Conservation (phyloP, 208 protist genomes). For the Lotmaria passim region DNA sequence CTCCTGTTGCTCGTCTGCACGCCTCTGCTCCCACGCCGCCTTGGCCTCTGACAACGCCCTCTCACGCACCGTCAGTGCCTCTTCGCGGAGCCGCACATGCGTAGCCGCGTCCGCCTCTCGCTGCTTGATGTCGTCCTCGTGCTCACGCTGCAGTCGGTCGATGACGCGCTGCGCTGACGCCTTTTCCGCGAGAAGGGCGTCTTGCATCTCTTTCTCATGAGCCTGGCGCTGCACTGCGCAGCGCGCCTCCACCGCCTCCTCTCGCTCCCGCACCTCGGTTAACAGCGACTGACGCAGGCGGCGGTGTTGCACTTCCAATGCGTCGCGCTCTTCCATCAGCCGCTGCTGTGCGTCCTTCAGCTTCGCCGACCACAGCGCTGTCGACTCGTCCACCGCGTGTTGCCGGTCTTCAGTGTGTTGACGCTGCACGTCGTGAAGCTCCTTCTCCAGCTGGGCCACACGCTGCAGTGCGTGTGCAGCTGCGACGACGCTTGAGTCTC, state of each 20-base stretch:
- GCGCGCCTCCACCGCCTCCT: constrained; percentile 31
- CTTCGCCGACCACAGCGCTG: constrained; percentile 13
- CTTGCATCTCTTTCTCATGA: constrained; percentile 32
- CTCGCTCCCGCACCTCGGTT: constrained; percentile 28
- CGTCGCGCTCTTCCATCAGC: constrained; percentile 9
- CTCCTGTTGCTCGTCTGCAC: not conserved
- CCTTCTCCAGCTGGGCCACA: constrained; percentile 27
- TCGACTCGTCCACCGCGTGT: constrained; percentile 14
- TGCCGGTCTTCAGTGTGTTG: constrained; percentile 16
- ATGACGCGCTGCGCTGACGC: constrained; percentile 26
- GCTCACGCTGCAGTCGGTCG: constrained; percentile 19
- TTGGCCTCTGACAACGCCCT: constrained; percentile 3
- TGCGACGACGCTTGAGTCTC: not conserved
- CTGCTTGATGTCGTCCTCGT: not conserved
- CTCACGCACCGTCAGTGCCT: constrained; percentile 28
- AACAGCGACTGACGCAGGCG: constrained; percentile 23
- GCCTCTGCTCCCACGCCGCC: constrained; percentile 9
- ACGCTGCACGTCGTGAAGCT: constrained; percentile 22
- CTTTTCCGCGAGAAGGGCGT: constrained; percentile 19
- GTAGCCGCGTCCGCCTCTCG: not conserved
- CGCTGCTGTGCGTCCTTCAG: constrained; percentile 17
- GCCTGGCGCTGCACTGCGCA: constrained; percentile 25
- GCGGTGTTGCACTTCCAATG: constrained; percentile 32
- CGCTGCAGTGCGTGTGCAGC: constrained; percentile 17
- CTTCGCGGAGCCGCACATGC: constrained; percentile 21